Evolutionary conservation across 768 basidiomycete species (phyloP), one percentile per base, ranked within the genome.

Genomic region (Phlegmacium glaucopus): DNA sequence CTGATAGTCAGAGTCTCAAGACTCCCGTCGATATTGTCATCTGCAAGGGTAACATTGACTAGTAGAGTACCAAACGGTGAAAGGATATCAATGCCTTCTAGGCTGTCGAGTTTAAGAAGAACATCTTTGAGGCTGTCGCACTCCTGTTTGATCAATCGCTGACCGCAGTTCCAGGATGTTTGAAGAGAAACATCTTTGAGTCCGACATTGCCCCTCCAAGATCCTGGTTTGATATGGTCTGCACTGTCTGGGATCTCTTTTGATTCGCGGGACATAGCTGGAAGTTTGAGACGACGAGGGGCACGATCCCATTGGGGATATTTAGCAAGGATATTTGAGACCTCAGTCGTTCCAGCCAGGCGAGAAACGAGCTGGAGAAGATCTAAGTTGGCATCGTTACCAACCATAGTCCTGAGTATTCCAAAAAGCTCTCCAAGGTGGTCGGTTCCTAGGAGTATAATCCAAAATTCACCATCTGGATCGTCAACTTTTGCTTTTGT

Each of bases 401-500:
- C 67, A 40, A 69, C 50, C 56, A 66, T 65, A 4, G 68, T 70
- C 0, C 64, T 50, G 9, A 69, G 48, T 16, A 69, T 57, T 1
- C 71, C 69, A 52, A 69, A 72, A 0, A 67, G 42, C 7, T 49
- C 52, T 46, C 72, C 68, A 2, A 71, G 57, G 0, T 64, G 57
- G 48, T 74, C 66, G 0, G 70, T 74, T n/a, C 72, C 71, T 1
- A 72, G 49, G 0, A 71, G 57, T 7, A 68, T 66, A 2, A 72
- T 28, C 42, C 49, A 72, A 44, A 74, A 71, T 32, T 56, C 22
- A 0, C 57, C 54, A 38, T 63, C 47, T 0, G 66, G 65, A 42
- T 61, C 42, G 39, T 71, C 61, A 5, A 63, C 49, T 37, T 72
- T 69, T 12, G 60, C 50, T 46, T 57, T 70, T 1, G 58, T 62